Evolutionary conservation across 2,329 filamentous ascomycete genomes (phyloP).

Genomic region (Stachybotrys echinatus): DNA sequence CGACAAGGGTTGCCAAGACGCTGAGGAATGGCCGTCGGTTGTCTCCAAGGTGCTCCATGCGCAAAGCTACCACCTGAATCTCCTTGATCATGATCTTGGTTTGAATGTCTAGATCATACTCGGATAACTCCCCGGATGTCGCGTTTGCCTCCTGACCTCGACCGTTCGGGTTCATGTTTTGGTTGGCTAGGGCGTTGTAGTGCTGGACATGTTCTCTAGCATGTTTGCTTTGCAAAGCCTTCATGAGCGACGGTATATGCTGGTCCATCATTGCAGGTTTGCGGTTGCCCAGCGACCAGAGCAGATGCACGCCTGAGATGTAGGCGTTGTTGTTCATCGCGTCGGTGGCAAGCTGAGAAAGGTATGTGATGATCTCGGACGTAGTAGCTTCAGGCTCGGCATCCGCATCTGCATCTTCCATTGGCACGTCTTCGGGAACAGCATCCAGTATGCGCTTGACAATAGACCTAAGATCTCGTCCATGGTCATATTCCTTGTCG

Average conservation of each 20-base stretch:
- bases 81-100: constrained; percentile 90
- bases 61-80: constrained; percentile 83
- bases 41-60: constrained; percentile 90
- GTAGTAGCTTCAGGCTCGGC: constrained; percentile 75
- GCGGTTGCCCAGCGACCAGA: constrained; percentile 85
- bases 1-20: constrained; percentile 88
- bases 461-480: constrained; percentile 66
- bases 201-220: constrained; percentile 88
- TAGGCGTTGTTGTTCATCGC: constrained; percentile 77
- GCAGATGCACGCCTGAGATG: constrained; percentile 82
- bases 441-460: constrained; percentile 82
- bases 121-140: constrained; percentile 52
- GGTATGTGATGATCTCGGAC: constrained; percentile 79
- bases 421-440: constrained; percentile 69
- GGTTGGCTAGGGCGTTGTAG: constrained; percentile 54
- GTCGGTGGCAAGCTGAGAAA: constrained; percentile 84
- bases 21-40: constrained; percentile 90
- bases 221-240: constrained; percentile 85
- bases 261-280: constrained; percentile 84
- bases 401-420: constrained; percentile 76
- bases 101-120: constrained; percentile 81
- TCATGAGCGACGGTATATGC: constrained; percentile 85
- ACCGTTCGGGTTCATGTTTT: constrained; percentile 36
- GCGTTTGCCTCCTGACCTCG: constrained; percentile 50
- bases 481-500: constrained; percentile 65